A percentile compares a stretch with the other conserved stretches of the same genome.
Conservation (phyloP, 2,329 filamentous ascomycete genomes). For the Neofusicoccum laricinum region DNA sequence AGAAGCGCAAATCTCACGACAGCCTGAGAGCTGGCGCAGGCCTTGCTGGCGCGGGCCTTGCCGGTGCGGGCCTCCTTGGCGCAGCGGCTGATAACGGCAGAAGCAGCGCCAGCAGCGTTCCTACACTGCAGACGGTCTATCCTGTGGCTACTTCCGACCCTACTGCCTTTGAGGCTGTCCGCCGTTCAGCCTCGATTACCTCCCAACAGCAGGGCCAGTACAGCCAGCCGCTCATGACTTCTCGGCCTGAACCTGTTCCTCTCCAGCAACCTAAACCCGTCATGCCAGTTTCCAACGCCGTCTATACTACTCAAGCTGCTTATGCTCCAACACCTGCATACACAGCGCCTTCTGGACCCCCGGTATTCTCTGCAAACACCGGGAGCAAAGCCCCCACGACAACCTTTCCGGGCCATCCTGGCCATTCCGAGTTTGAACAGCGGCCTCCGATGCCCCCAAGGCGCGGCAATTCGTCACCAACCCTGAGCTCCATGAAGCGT, state of each 20-base stretch:
- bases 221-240: slow-evolving; percentile 31
- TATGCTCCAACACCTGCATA: slow-evolving; percentile 34
- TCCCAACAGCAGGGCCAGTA: slow-evolving; percentile 35
- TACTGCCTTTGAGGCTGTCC: slow-evolving; percentile 56
- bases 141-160: slow-evolving; percentile 67
- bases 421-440: slow-evolving; percentile 9
- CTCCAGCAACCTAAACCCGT: slow-evolving; percentile 86
- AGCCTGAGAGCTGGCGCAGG: slow-evolving; percentile 35
- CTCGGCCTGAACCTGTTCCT: slow-evolving; percentile 53
- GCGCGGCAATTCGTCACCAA: slow-evolving; percentile 48
- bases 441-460: slow-evolving; percentile 29
- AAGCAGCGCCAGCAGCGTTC: slow-evolving; percentile 45
- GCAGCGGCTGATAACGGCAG: slow-evolving; percentile 46
- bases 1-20: slow-evolving; percentile 24
- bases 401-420: background rate
- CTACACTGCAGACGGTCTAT: slow-evolving; percentile 61
- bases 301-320: slow-evolving; percentile 56
- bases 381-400: slow-evolving; percentile 19
- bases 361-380: slow-evolving; percentile 35
- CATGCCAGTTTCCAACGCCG: slow-evolving; percentile 65
- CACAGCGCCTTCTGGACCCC: slow-evolving; percentile 38
- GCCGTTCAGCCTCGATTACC: slow-evolving; percentile 49
- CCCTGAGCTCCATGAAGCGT: slow-evolving; percentile 36
- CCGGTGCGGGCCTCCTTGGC: background rate
- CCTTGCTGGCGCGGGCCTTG: slow-evolving; percentile 37